Conservation (phyloP, 2,329 filamentous ascomycete genomes). For the Trichoderma harzianum region DNA sequence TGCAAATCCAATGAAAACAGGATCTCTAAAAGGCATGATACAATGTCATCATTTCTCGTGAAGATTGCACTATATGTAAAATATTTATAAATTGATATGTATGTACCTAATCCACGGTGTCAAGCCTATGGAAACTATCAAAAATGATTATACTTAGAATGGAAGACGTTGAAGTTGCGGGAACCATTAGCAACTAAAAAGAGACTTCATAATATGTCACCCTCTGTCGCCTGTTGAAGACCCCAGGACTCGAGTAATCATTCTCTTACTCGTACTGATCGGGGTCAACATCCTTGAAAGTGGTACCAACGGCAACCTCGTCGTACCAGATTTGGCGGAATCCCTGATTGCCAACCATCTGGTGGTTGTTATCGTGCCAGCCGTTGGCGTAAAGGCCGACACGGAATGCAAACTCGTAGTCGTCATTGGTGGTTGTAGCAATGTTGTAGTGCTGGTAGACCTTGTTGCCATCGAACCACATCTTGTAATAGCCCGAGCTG, state of each 20-base stretch:
- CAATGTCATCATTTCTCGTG: background rate
- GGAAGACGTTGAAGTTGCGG: background rate
- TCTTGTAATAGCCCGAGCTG: conserved; percentile 40
- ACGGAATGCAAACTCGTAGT: conserved; percentile 40
- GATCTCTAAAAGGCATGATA: no score
- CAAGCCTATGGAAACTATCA: background rate
- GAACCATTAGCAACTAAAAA: background rate
- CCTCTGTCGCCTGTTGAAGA: background rate
- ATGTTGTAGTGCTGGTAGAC: conserved; percentile 39
- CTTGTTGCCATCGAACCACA: conserved; percentile 46
- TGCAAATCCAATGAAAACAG: no score
- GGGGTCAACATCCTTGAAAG: conserved; percentile 28
- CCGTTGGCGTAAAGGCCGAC: conserved; percentile 43
- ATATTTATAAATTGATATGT: background rate
- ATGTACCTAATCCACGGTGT: background rate
- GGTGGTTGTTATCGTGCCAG: conserved; percentile 36
- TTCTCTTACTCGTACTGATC: background rate
- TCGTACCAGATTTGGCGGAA: conserved; percentile 48
- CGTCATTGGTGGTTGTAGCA: conserved; percentile 43
- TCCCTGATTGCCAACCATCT: conserved; percentile 39
- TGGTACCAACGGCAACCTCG: conserved; percentile 43
- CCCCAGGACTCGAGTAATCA: background rate
- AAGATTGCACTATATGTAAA: background rate
- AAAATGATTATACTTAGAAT: background rate
- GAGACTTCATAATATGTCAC: background rate